Evolutionary conservation across 2,329 filamentous ascomycete genomes (phyloP).

Genomic region (Dactylella cylindrospora): DNA sequence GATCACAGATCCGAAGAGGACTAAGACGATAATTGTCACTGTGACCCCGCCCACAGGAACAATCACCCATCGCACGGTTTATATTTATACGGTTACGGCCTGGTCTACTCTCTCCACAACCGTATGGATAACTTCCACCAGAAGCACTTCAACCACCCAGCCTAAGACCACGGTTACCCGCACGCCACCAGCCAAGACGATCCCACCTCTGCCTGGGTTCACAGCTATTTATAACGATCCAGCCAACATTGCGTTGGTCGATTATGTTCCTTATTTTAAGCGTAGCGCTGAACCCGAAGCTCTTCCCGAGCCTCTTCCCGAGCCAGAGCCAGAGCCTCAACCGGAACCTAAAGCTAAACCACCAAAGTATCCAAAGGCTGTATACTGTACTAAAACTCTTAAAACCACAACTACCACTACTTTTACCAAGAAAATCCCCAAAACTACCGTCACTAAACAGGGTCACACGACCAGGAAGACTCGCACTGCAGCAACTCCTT

Average conservation of each 20-base stretch:
- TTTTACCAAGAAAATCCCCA: conserved; percentile 4
- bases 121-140: conserved; percentile 1
- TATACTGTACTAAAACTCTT: conserved; percentile 17
- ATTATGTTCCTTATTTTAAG: neutral
- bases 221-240: conserved; percentile 12
- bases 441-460: neutral
- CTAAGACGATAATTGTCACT: conserved; percentile 9
- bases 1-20: neutral
- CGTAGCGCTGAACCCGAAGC: conserved; percentile 4
- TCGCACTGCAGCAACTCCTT: neutral
- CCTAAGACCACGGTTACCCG: neutral
- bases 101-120: neutral
- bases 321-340: neutral
- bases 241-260: neutral
- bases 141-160: neutral
- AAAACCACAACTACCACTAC: neutral
- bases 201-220: conserved; percentile 12
- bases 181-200: neutral
- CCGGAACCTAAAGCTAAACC: neutral
- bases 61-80: neutral
- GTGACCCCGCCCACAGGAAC: neutral
- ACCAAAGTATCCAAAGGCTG: neutral
- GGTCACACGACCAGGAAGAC: neutral
- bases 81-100: neutral
- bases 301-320: neutral